A percentile compares a stretch with the other conserved stretches of the same genome.
These are phyloP conservation scores for Globisporangium cystogenes DNA, from an alignment of 352 stramenopile genomes.

Conservation along the genomic window DNA sequence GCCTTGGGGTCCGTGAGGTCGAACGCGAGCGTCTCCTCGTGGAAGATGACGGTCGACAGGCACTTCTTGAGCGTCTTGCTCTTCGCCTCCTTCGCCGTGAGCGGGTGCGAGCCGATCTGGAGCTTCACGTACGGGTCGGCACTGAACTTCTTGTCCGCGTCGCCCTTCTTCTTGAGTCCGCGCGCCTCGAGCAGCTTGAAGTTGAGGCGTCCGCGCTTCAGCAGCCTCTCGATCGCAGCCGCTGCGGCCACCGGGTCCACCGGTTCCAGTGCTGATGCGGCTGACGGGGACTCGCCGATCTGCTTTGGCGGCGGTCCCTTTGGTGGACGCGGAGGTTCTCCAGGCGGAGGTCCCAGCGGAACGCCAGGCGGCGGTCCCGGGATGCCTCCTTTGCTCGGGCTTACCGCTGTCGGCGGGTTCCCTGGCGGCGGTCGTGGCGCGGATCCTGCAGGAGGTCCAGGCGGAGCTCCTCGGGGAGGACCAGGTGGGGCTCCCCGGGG, in stretches of 20 bases:
- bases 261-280: background rate
- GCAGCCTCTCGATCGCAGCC: slow-evolving; percentile 35
- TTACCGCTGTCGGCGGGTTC: slow-evolving; percentile 9
- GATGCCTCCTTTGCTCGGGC: slow-evolving; percentile 7
- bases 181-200: slow-evolving; percentile 70
- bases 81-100: slow-evolving; percentile 65
- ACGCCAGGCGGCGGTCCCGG: slow-evolving; percentile 36
- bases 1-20: slow-evolving; percentile 75
- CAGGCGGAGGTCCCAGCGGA: slow-evolving; percentile 39
- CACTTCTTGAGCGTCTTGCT: slow-evolving; percentile 84
- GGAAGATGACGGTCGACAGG: slow-evolving; percentile 72
- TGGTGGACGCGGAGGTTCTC: slow-evolving; percentile 41
- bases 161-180: slow-evolving; percentile 51
- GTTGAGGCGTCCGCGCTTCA: slow-evolving; percentile 60
- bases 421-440: slow-evolving; percentile 17
- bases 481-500: slow-evolving; percentile 18
- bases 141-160: slow-evolving; percentile 60
- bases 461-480: background rate
- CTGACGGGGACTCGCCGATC: background rate
- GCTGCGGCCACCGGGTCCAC: background rate
- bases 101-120: slow-evolving; percentile 62
- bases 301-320: slow-evolving; percentile 22
- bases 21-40: slow-evolving; percentile 77
- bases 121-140: slow-evolving; percentile 84
- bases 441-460: slow-evolving; percentile 14